Base-by-base conservation (phyloP, 352 stramenopile species). In the Globisporangium heterothallicum region DNA sequence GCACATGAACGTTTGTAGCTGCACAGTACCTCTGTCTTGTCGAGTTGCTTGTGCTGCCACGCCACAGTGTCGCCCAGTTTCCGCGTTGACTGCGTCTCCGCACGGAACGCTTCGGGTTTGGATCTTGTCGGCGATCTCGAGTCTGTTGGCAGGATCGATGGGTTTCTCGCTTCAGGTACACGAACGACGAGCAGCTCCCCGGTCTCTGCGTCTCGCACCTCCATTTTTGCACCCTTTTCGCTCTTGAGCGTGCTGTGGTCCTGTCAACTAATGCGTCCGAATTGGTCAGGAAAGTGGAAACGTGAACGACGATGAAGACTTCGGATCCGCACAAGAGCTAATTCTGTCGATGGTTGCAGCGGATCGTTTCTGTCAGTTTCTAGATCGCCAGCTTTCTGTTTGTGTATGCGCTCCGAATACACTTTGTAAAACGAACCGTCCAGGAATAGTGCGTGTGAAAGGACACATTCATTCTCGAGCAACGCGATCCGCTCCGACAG, bases 201-300 rank as follows among this genome's bases (percentile, higher is more conserved):
- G 1, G 74, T 89, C 64, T 89, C 78, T 40, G 75, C 75, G 36
- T 89, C 75, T 25, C 55, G 56, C 48, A 87, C 74, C 19, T 80
- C 44, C 36, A 72, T 70, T 14, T 38, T 18, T n/a, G 32, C 32
- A 3, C n/a, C 32, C 6, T 2, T 34, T 9, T 4, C 35, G 5
- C 19, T 49, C 22, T 50, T 49, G n/a, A 4, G 18, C 16, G 34
- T 24, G n/a, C 14, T 8, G n/a, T n/a, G n/a, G n/a, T n/a, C n/a
- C n/a, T n/a, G n/a, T n/a, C n/a, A n/a, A n/a, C n/a, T n/a, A n/a
- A n/a, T n/a, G n/a, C n/a, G n/a, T n/a, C n/a, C n/a, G n/a, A n/a
- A n/a, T n/a, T n/a, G n/a, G n/a, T n/a, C n/a, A n/a, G n/a, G n/a
- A n/a, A n/a, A n/a, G n/a, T n/a, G n/a, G n/a, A n/a, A n/a, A n/a